Base-by-base conservation (phyloP, 768 basidiomycete genomes). In the Lyophyllum semitale region DNA sequence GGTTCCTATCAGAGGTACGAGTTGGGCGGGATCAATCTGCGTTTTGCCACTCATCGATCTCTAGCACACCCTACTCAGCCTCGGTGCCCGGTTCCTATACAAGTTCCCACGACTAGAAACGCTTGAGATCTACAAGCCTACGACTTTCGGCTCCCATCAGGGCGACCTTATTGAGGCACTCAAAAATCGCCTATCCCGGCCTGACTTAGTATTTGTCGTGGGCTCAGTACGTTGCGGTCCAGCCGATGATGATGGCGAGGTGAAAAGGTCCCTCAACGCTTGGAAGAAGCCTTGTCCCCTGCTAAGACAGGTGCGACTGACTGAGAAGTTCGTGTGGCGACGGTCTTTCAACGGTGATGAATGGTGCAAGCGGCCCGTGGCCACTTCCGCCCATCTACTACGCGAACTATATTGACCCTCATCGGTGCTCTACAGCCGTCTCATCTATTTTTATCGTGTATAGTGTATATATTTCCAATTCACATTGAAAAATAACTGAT, bases 51-150 rank as follows among this genome's bases (percentile, higher is more conserved):
- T 50, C 41, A 38, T 18, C 18, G 2, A 27, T 20, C 26, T 7
- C 15, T 48, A 70, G 78, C 72, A 77, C 38, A 71, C 65, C 35
- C 60, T 80, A 12, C 59, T 79, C 26, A 71, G 75, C 42, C 68
- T 80, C 57, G 79, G 78, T 15, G 72, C 78, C 15, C 73, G 73
- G 35, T 76, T 77, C 56, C 71, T 80, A 23, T 62, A 64, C 45
- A 59, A 52, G 8, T 69, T 80, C 62, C 66, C 71, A 17, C 42
- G 59, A 22, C 61, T 81, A 37, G 72, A 71, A 53, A 73, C 72
- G 2, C 70, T 75, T 11, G 73, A 76, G 17, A 59, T 80, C 20
- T 79, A 73, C 66, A 57, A 63, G 11, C 51, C n/a, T 2, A 7
- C 58, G 20, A 47, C 43, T 37, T 46, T 44, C 38, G 35, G n/a